Evolutionary conservation across 129 eudicot species (phyloP).

Genomic region (Saussurea involucrata): DNA sequence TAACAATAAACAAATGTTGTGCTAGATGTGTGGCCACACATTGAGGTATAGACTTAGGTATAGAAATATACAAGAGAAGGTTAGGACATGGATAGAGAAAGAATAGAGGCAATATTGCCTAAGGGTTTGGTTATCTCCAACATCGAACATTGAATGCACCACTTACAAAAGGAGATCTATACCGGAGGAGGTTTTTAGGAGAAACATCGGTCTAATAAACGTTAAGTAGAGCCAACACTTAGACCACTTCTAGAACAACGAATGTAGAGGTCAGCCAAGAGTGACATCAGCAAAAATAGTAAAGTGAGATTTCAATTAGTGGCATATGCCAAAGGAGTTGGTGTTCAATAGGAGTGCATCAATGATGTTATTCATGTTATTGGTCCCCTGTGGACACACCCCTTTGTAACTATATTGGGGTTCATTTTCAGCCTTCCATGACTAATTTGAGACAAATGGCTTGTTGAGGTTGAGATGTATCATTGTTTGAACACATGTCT

Average conservation of each 20-base stretch:
- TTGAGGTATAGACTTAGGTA: background rate
- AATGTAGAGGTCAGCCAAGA: background rate
- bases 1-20: background rate
- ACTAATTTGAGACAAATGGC: background rate
- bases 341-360: background rate
- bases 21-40: background rate
- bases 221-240: background rate
- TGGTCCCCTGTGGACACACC: background rate
- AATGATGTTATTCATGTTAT: background rate
- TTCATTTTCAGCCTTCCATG: background rate
- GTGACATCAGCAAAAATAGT: background rate
- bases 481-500: background rate
- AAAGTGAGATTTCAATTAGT: background rate
- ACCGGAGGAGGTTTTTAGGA: too few species aligned
- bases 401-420: background rate
- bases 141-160: background rate
- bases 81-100: background rate
- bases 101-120: background rate
- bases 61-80: background rate
- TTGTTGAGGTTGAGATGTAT: background rate
- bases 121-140: background rate
- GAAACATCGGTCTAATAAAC: background rate
- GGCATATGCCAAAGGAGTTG: background rate
- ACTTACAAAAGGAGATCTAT: background rate
- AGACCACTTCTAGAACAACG: background rate